Percentiles rank a stretch among this genome's conserved stretches.
phyloP scores from a whole-genome alignment of 441 rosid genomes.

The Isatis lusitanica region DNA sequence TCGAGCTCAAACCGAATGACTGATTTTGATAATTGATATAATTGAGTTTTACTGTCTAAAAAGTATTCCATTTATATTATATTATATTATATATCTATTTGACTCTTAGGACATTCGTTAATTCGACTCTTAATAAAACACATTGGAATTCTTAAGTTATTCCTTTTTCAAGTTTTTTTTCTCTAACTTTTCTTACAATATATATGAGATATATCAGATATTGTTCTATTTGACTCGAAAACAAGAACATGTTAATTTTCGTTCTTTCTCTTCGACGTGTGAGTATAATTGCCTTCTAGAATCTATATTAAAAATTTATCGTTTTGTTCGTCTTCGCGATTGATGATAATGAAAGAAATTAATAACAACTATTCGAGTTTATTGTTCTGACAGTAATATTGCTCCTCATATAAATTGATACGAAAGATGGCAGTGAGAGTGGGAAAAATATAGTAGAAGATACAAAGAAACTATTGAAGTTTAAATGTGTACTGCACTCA shows the following conservation, averaged over 20 bases:
- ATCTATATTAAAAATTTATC: not conserved
- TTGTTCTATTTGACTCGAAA: not conserved
- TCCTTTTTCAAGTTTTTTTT: no score
- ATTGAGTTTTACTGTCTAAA: not conserved
- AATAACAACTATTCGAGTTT: conserved; percentile 1
- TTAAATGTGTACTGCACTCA: conserved; percentile 34
- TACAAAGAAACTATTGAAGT: conserved; percentile 14
- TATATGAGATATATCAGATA: no score
- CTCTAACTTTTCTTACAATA: no score
- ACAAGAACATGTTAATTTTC: not conserved
- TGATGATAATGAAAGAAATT: not conserved
- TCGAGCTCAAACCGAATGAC: not conserved
- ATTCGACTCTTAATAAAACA: no score
- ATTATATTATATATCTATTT: no score
- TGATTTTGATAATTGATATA: no score
- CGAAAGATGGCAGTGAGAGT: conserved; percentile 25
- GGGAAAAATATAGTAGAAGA: not conserved
- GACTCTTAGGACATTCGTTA: no score
- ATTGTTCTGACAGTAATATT: conserved; percentile 21
- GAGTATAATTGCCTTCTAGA: not conserved
- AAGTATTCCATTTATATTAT: no score
- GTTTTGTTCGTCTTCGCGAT: not conserved
- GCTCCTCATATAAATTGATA: conserved; percentile 28
- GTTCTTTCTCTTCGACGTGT: not conserved
- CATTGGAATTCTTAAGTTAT: no score